Evolutionary conservation across 805 yeast species (phyloP).

Genomic region (Candida coleopterorum): DNA sequence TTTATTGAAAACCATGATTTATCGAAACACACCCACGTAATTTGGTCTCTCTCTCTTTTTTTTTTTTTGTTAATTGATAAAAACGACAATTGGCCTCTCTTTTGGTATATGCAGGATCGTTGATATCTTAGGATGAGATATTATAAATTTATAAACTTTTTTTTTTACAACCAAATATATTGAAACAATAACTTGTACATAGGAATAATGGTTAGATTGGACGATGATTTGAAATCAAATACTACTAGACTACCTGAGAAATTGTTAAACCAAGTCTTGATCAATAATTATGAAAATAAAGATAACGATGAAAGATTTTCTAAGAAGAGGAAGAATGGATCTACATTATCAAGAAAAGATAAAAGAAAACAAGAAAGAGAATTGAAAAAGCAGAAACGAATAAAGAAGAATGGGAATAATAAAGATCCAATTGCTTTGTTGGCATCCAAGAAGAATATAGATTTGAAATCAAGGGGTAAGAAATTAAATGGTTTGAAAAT

Average conservation of each 20-base stretch:
- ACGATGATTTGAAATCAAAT: conserved; percentile 12
- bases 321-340: conserved; percentile 20
- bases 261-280: conserved; percentile 46
- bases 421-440: conserved; percentile 1
- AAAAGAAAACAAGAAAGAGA: conserved; percentile 30
- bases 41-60: neutral
- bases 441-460: conserved; percentile 9
- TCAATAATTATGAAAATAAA: conserved; percentile 33
- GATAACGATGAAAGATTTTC: conserved; percentile 16
- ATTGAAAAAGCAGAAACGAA: conserved; percentile 28
- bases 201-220: conserved; percentile 5
- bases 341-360: conserved; percentile 27
- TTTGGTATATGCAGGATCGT: neutral
- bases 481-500: conserved; percentile 14
- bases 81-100: neutral
- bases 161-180: too few species aligned
- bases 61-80: neutral
- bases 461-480: conserved; percentile 1
- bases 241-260: conserved; percentile 55
- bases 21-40: too few species aligned
- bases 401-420: neutral
- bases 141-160: too few species aligned
- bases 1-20: conserved; percentile 21
- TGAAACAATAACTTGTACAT: neutral
- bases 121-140: conserved; percentile 1